Evolutionary conservation across 2,329 filamentous ascomycete genomes (phyloP).

Genomic region (Diaporthe vexans): DNA sequence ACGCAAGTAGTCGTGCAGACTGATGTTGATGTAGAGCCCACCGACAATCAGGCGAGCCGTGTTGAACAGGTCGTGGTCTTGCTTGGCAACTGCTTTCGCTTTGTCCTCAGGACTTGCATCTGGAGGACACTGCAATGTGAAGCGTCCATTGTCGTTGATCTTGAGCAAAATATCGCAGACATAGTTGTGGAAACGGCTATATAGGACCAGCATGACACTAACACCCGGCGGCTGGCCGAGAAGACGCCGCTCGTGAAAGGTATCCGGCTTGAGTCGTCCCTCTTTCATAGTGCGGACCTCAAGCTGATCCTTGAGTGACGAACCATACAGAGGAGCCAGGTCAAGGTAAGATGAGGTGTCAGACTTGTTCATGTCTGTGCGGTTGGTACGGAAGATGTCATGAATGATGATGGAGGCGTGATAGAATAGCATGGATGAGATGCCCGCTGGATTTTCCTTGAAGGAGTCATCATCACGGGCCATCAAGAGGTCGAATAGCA

Average conservation of each 20-base stretch:
- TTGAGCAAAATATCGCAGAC: conserved; percentile 64
- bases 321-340: conserved; percentile 80
- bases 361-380: conserved; percentile 72
- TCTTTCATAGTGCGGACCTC: conserved; percentile 58
- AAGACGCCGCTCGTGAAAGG: conserved; percentile 75
- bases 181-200: conserved; percentile 79
- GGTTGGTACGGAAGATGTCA: conserved; percentile 74
- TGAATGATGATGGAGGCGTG: conserved; percentile 75
- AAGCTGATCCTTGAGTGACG: conserved; percentile 72
- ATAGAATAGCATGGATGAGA: conserved; percentile 36
- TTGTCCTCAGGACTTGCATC: conserved; percentile 37
- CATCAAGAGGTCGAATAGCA: conserved; percentile 78
- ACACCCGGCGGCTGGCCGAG: conserved; percentile 78
- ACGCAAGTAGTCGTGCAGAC: conserved; percentile 70
- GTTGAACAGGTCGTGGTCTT: conserved; percentile 67
- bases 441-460: conserved; percentile 25
- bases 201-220: conserved; percentile 76
- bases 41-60: conserved; percentile 67
- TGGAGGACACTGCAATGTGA: conserved; percentile 54
- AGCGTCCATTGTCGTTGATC: conserved; percentile 78
- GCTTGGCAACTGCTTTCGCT: conserved; percentile 51
- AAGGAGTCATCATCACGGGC: conserved; percentile 56
- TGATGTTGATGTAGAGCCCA: conserved; percentile 70
- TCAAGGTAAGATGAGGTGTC: conserved; percentile 83
- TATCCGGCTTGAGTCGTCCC: conserved; percentile 77